Conservation (phyloP, 2,329 filamentous ascomycete genomes). For the Pseudocercospora eumusae region DNA sequence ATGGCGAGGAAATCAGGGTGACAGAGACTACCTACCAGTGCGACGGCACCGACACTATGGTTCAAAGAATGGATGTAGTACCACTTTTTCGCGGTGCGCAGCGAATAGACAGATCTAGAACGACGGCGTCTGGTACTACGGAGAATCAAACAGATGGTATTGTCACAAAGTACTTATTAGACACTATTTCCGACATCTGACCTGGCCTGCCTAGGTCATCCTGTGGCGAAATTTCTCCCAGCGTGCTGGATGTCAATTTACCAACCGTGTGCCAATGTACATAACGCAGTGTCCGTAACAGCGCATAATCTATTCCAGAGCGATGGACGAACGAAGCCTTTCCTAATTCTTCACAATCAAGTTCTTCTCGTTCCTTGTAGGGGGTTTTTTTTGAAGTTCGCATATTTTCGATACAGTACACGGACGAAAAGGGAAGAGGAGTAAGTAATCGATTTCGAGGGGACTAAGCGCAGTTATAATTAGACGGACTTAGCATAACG, state of each 20-base stretch:
- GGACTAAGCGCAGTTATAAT: too few relatives aligned
- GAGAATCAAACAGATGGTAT: not conserved
- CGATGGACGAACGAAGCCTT: not conserved
- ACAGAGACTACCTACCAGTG: not conserved
- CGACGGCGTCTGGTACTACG: not conserved
- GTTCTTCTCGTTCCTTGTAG: too few relatives aligned
- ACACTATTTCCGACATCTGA: not conserved
- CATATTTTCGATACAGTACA: too few relatives aligned
- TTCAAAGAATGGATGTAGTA: not conserved
- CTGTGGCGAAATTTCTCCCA: not conserved
- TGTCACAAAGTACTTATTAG: not conserved
- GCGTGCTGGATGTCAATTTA: not conserved
- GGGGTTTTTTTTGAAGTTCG: too few relatives aligned
- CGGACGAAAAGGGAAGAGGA: too few relatives aligned
- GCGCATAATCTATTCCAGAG: not conserved
- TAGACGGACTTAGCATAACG: too few relatives aligned
- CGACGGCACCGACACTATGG: not conserved
- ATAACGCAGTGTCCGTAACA: not conserved
- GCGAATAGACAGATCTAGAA: not conserved
- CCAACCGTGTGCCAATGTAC: not conserved
- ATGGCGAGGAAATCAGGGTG: not conserved
- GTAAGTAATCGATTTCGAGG: too few relatives aligned
- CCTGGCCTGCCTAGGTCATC: too few relatives aligned
- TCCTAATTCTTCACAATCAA: not conserved
- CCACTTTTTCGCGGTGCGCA: too few relatives aligned